Conservation (phyloP, 257 asterid species). For the Sherardia arvensis region DNA sequence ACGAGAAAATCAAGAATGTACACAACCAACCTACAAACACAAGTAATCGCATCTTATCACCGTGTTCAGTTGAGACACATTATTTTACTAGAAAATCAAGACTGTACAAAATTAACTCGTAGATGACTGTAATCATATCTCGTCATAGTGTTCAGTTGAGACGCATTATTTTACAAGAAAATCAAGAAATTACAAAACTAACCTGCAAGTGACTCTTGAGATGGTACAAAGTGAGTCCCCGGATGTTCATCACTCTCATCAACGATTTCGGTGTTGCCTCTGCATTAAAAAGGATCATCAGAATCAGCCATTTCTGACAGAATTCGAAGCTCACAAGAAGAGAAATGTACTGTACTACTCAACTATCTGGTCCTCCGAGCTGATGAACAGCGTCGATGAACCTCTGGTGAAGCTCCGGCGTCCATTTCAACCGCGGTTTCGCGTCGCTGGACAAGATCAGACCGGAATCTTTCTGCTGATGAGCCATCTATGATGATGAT, state of each 20-base stretch:
- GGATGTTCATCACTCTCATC: slow-evolving; percentile 90
- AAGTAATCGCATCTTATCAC: too few species aligned
- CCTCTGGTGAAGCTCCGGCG: slow-evolving; percentile 69
- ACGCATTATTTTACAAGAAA: neutral
- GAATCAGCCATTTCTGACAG: too few species aligned
- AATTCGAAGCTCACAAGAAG: too few species aligned
- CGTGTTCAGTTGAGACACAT: neutral
- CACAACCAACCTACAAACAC: slow-evolving; percentile 52
- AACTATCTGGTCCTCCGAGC: slow-evolving; percentile 86
- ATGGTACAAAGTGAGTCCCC: slow-evolving; percentile 83
- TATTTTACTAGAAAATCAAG: neutral
- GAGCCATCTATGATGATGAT: slow-evolving; percentile 36
- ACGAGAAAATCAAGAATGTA: neutral
- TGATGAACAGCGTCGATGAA: slow-evolving; percentile 60
- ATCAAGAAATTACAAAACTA: neutral
- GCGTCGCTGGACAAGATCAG: slow-evolving; percentile 76
- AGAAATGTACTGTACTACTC: slow-evolving; percentile 17
- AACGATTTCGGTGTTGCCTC: slow-evolving; percentile 94
- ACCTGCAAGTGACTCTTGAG: slow-evolving; percentile 97
- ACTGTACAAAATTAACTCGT: slow-evolving; percentile 32
- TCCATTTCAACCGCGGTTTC: slow-evolving; percentile 89
- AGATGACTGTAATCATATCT: slow-evolving; percentile 48
- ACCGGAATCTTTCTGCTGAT: slow-evolving; percentile 40
- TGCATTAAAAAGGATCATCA: slow-evolving; percentile 26
- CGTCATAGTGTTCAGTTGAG: neutral